Conservation (phyloP, 495 filamentous ascomycete species). For the Penicillium maclennaniae region DNA sequence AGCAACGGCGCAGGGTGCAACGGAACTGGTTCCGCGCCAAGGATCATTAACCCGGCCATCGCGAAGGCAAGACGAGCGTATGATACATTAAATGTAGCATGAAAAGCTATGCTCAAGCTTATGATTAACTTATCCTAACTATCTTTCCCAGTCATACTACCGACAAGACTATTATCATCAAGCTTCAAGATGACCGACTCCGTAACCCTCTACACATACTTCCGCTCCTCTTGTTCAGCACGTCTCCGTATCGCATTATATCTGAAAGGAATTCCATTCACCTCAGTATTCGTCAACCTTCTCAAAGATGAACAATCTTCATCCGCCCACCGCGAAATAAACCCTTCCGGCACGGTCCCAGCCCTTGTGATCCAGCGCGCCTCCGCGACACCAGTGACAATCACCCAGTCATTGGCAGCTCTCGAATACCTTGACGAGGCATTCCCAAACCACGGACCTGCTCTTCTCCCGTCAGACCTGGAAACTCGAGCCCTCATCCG, state of each 20-base stretch:
- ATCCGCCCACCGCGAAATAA: conserved; percentile 31
- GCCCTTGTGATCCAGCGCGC: conserved; percentile 37
- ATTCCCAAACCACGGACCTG: conserved; percentile 23
- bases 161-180: not conserved
- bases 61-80: not conserved
- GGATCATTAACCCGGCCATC: not conserved
- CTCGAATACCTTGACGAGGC: conserved; percentile 53
- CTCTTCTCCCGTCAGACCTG: conserved; percentile 38
- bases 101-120: not conserved
- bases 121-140: not conserved
- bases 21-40: not conserved
- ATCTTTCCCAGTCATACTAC: not conserved
- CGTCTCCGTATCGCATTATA: conserved; percentile 50
- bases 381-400: conserved; percentile 23
- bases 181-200: conserved; percentile 22
- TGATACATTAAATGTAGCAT: not conserved
- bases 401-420: conserved; percentile 50
- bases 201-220: conserved; percentile 50
- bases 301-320: conserved; percentile 40
- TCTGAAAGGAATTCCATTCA: conserved; percentile 43
- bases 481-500: conserved; percentile 36
- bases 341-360: conserved; percentile 49
- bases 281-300: conserved; percentile 42
- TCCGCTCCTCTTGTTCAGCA: conserved; percentile 53
- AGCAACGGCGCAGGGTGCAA: not conserved